Percentiles rank a stretch among this genome's conserved stretches.
Evolutionary conservation across 2,329 filamentous ascomycete genomes (phyloP).

Genomic region (Colletotrichum musae): DNA sequence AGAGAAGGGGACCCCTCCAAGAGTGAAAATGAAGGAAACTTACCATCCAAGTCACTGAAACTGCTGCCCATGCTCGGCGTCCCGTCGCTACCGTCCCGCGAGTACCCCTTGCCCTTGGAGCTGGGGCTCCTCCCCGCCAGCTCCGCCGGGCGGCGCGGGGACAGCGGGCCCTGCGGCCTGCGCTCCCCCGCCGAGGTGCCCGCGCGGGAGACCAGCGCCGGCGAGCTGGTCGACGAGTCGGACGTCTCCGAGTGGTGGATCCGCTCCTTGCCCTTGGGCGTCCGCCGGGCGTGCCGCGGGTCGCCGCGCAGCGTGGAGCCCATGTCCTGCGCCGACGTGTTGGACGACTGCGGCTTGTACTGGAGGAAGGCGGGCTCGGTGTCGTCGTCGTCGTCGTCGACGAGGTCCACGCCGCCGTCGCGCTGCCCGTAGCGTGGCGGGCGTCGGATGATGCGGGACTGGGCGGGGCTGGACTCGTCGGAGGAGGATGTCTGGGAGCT

Average conservation of each 20-base stretch:
- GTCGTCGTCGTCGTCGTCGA: constrained; percentile 60
- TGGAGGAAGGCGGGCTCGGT: constrained; percentile 71
- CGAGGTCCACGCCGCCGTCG: constrained; percentile 38
- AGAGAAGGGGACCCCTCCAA: not conserved
- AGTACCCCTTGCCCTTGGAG: constrained; percentile 64
- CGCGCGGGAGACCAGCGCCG: constrained; percentile 53
- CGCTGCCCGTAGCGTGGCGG: constrained; percentile 65
- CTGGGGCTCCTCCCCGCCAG: constrained; percentile 68
- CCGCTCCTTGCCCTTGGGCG: constrained; percentile 50
- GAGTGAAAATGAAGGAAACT: constrained; percentile 39
- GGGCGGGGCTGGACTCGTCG: constrained; percentile 66
- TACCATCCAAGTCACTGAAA: constrained; percentile 87
- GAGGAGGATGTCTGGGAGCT: constrained; percentile 59
- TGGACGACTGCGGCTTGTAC: constrained; percentile 55
- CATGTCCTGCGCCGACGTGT: constrained; percentile 60
- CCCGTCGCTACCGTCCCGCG: constrained; percentile 77
- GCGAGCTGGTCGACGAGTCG: constrained; percentile 74
- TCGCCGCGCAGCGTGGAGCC: constrained; percentile 68
- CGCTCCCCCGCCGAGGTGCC: constrained; percentile 50
- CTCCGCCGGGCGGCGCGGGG: constrained; percentile 72
- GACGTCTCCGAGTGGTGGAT: constrained; percentile 69
- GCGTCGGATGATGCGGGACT: constrained; percentile 73
- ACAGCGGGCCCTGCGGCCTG: constrained; percentile 62
- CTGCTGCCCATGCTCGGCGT: constrained; percentile 88
- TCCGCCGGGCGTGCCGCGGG: constrained; percentile 52